Evolutionary conservation across 2,329 filamentous ascomycete species (phyloP).

Genomic region (Trichoderma guizhouense): DNA sequence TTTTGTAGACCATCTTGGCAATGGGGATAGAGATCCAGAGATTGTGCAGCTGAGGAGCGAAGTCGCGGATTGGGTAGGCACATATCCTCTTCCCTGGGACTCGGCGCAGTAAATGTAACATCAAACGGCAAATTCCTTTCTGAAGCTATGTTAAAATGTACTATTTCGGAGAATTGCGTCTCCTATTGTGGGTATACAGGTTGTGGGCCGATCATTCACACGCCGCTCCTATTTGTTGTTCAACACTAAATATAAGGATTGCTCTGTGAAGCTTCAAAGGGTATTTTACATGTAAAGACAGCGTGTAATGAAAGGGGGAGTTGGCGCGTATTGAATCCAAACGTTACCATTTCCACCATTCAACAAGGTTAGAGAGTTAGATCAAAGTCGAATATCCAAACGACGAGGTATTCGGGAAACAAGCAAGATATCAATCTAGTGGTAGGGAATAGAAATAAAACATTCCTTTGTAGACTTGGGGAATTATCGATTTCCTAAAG

Average conservation of each 20-base stretch:
- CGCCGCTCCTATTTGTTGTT: background rate
- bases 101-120: slow-evolving; percentile 28
- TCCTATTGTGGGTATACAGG: background rate
- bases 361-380: background rate
- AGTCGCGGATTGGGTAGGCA: slow-evolving; percentile 75
- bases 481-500: slow-evolving; percentile 20
- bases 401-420: background rate
- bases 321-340: background rate
- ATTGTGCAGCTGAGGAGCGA: slow-evolving; percentile 70
- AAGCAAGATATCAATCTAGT: background rate
- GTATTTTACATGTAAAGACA: background rate
- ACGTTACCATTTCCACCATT: background rate
- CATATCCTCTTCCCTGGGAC: slow-evolving; percentile 69
- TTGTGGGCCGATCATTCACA: background rate
- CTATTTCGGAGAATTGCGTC: background rate
- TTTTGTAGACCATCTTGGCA: slow-evolving; percentile 66
- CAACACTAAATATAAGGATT: background rate
- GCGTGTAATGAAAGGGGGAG: background rate
- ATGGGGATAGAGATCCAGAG: slow-evolving; percentile 65
- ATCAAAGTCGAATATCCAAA: background rate
- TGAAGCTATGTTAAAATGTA: background rate
- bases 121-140: background rate
- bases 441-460: background rate
- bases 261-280: background rate
- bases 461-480: background rate